These are phyloP conservation scores for Fusarium sp. DNA, from an alignment of 2,329 filamentous ascomycete species.

Conservation along the genomic window DNA sequence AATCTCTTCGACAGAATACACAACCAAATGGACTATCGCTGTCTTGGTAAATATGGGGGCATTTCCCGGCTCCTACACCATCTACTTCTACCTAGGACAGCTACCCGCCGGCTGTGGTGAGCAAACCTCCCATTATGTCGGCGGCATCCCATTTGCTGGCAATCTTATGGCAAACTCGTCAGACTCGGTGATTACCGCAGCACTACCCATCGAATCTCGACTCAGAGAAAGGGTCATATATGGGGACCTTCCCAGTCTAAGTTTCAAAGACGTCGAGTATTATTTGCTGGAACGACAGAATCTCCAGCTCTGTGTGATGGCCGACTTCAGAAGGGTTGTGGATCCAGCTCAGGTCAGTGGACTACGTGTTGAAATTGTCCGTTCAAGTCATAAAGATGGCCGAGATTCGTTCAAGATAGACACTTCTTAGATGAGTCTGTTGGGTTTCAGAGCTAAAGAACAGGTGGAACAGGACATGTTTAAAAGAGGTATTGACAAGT, in stretches of 20 bases:
- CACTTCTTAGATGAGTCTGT: constrained; percentile 31
- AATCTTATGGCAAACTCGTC: neutral
- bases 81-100: neutral
- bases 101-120: neutral
- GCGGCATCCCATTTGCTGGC: neutral
- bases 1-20: constrained; percentile 47
- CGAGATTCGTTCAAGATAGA: neutral
- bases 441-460: neutral
- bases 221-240: neutral
- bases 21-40: constrained; percentile 71
- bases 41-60: constrained; percentile 14
- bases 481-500: neutral
- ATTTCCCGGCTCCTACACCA: neutral
- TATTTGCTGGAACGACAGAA: constrained; percentile 50
- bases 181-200: neutral
- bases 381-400: constrained; percentile 25
- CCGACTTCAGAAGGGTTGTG: constrained; percentile 40
- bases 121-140: neutral
- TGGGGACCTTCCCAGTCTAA: neutral
- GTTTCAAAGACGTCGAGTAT: constrained; percentile 45
- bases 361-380: constrained; percentile 45
- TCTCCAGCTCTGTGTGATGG: constrained; percentile 49
- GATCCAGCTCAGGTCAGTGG: constrained; percentile 42
- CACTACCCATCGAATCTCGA: neutral
- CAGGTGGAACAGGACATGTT: neutral